phyloP scores from a whole-genome alignment of 768 basidiomycete species.

The Austroboletus eburneus region DNA sequence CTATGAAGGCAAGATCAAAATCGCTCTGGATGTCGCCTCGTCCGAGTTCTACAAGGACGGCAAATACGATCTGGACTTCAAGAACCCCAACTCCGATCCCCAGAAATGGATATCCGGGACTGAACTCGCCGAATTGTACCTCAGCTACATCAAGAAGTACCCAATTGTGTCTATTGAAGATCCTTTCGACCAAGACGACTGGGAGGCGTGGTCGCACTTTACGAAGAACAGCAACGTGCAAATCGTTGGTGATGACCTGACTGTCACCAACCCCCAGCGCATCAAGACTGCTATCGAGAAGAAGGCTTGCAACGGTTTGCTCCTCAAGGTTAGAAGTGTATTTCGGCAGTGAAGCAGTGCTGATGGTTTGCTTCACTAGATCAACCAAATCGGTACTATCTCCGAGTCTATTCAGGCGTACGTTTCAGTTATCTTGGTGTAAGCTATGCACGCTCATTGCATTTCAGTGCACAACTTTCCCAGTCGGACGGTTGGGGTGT shows the following conservation, averaged over 20 bases:
- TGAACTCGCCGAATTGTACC: conserved; percentile 91
- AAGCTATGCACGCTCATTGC: neutral
- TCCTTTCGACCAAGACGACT: conserved; percentile 99
- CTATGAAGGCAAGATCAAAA: conserved; percentile 98
- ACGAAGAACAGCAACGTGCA: conserved; percentile 76
- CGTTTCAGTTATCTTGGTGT: conserved; percentile 31
- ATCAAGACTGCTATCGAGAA: conserved; percentile 99
- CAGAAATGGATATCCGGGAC: conserved; percentile 93
- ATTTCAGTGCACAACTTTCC: conserved; percentile 80
- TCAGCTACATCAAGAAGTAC: conserved; percentile 84
- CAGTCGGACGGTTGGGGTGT: conserved; percentile 98
- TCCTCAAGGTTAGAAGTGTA: conserved; percentile 69
- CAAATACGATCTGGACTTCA: conserved; percentile 98
- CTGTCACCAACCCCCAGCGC: conserved; percentile 94
- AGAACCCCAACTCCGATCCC: conserved; percentile 98
- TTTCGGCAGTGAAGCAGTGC: neutral
- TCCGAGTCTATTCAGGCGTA: conserved; percentile 99
- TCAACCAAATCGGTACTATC: conserved; percentile 99
- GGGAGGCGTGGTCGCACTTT: conserved; percentile 96
- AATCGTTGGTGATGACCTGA: conserved; percentile 94
- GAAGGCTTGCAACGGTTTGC: conserved; percentile 98
- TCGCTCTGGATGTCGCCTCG: conserved; percentile 96
- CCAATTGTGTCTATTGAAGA: conserved; percentile 96
- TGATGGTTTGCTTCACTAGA: conserved; percentile 34
- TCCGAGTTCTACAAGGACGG: conserved; percentile 99